Evolutionary conservation across 129 eudicot species (phyloP).

Genomic region (Helichrysum umbraculigerum): DNA sequence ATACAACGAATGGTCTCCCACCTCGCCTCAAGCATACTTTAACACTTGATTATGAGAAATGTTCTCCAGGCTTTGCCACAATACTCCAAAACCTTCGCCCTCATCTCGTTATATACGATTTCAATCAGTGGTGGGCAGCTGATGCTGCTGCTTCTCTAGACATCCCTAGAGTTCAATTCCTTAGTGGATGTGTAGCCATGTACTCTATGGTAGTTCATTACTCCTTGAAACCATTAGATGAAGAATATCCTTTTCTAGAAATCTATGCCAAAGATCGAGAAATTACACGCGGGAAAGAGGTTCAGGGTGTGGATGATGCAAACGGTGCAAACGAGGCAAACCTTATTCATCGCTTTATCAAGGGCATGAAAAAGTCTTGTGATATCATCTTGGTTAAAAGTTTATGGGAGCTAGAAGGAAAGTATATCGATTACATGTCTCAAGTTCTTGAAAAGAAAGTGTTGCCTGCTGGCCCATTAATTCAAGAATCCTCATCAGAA

Average conservation of each 20-base stretch:
- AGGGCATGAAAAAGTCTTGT: neutral
- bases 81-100: slow-evolving; percentile 31
- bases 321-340: neutral
- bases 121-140: slow-evolving; percentile 37
- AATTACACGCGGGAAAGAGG: too few species aligned
- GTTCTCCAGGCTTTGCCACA: slow-evolving; percentile 8
- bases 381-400: slow-evolving; percentile 26
- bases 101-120: slow-evolving; percentile 35
- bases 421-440: slow-evolving; percentile 35
- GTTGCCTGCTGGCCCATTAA: slow-evolving; percentile 40
- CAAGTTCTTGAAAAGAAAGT: slow-evolving; percentile 6
- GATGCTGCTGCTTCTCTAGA: slow-evolving; percentile 1
- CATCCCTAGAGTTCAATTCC: neutral
- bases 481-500: slow-evolving; percentile 5
- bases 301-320: neutral
- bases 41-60: too few species aligned
- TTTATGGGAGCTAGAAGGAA: slow-evolving; percentile 38
- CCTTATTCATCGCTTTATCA: neutral
- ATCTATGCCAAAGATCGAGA: slow-evolving; percentile 7
- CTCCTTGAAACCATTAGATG: too few species aligned
- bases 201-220: too few species aligned
- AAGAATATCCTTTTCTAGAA: too few species aligned
- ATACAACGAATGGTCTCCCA: too few species aligned
- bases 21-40: too few species aligned
- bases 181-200: too few species aligned